Evolutionary conservation across 441 rosid genomes (phyloP).

Genomic region (Monsonia emarginata): DNA sequence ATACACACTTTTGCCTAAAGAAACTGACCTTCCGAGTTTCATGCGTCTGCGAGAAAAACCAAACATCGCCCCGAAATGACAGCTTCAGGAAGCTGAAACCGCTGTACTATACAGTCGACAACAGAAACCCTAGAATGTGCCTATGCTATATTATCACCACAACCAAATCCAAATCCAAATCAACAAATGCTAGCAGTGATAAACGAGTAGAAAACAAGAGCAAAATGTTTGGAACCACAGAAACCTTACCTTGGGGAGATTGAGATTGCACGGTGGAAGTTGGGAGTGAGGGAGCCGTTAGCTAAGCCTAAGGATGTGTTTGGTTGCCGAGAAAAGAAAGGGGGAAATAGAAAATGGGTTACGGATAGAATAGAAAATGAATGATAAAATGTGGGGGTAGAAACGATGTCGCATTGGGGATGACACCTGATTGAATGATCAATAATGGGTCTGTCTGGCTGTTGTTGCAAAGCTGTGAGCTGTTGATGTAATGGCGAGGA

Average conservation of each 20-base stretch:
- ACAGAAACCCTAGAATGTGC: neutral
- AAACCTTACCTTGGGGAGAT: neutral
- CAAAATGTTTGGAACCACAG: neutral
- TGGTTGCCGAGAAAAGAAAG: neutral
- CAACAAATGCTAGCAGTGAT: too few species aligned
- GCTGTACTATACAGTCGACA: too few species aligned
- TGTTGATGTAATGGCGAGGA: neutral
- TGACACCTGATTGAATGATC: neutral
- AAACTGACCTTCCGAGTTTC: conserved; percentile 83
- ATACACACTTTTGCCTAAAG: neutral
- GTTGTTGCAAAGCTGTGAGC: conserved; percentile 1
- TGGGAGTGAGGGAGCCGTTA: neutral
- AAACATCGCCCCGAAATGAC: conserved; percentile 36
- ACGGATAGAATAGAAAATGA: too few species aligned
- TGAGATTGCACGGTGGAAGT: neutral
- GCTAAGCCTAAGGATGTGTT: too few species aligned
- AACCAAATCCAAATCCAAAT: neutral
- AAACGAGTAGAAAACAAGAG: neutral
- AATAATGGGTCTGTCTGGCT: neutral
- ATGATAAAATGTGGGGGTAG: neutral
- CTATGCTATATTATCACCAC: neutral
- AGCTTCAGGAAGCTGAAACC: neutral
- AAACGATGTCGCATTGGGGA: neutral
- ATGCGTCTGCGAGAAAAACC: conserved; percentile 72
- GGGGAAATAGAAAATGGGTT: neutral